A percentile compares a stretch with the other conserved stretches of the same genome.
phyloP scores from a whole-genome alignment of 495 filamentous ascomycete genomes.

The Xylaria acuta region DNA sequence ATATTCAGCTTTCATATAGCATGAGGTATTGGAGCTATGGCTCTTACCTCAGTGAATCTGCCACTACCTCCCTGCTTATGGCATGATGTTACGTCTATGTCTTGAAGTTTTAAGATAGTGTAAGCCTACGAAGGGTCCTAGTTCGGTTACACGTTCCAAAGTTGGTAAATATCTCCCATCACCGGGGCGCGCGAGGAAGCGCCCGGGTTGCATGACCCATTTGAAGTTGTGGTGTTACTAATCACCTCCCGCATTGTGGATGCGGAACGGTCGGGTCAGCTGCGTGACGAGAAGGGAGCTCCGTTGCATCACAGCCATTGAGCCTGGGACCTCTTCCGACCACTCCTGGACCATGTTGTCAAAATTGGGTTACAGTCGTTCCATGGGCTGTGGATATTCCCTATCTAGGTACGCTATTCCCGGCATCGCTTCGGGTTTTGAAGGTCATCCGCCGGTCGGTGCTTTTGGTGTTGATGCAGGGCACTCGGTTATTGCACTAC shows the following conservation, averaged over 20 bases:
- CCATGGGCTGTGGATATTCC: constrained; percentile 5
- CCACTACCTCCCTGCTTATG: neutral
- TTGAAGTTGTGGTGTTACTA: constrained; percentile 11
- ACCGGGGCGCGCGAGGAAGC: neutral
- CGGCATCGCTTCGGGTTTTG: neutral
- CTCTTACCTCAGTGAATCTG: neutral
- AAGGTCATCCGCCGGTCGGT: neutral
- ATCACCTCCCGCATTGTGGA: constrained; percentile 13
- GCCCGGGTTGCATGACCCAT: neutral
- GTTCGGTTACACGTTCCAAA: neutral
- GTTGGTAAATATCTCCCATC: neutral
- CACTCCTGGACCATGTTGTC: constrained; percentile 1
- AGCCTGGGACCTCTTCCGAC: constrained; percentile 12
- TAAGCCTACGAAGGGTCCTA: neutral
- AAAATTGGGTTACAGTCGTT: constrained; percentile 3
- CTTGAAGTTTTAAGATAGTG: neutral
- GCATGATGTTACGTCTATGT: neutral
- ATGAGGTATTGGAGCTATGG: neutral
- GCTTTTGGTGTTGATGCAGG: constrained; percentile 4
- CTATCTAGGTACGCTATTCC: neutral
- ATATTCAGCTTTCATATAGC: neutral
- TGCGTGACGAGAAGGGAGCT: constrained; percentile 21
- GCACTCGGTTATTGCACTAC: neutral
- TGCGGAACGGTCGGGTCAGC: constrained; percentile 21
- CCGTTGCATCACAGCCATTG: constrained; percentile 12